Percentiles rank a stretch among this genome's conserved stretches.
Evolutionary conservation across 2,329 filamentous ascomycete species (phyloP).

Genomic region (Sclerotinia spermophila): DNA sequence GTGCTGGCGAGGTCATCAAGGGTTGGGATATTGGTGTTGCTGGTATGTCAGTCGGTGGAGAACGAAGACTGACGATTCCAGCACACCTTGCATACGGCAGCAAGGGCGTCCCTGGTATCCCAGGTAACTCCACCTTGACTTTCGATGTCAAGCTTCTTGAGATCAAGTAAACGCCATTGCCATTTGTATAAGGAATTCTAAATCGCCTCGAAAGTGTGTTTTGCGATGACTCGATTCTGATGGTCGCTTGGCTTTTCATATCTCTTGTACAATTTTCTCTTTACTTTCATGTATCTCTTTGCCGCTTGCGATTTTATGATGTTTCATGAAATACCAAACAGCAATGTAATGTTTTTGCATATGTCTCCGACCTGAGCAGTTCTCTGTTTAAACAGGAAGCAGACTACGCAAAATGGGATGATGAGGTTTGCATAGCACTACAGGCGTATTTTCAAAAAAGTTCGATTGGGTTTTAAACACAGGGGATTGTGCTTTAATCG

Average conservation of each 20-base stretch:
- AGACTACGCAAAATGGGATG: conserved; percentile 35
- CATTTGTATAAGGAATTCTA: not conserved
- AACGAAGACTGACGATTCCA: conserved; percentile 89
- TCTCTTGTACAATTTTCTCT: conserved; percentile 34
- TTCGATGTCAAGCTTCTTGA: conserved; percentile 88
- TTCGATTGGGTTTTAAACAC: conserved; percentile 25
- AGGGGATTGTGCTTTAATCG: conserved; percentile 9
- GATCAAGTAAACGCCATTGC: conserved; percentile 63
- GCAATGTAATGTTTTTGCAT: conserved; percentile 31
- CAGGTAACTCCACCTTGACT: conserved; percentile 81
- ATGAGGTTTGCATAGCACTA: conserved; percentile 36
- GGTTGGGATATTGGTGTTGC: conserved; percentile 94
- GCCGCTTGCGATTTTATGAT: conserved; percentile 15
- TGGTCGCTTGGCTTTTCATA: conserved; percentile 25
- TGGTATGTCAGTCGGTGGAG: conserved; percentile 90
- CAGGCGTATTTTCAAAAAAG: conserved; percentile 37
- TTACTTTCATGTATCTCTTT: conserved; percentile 23
- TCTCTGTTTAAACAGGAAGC: conserved; percentile 30
- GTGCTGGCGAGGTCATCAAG: conserved; percentile 94
- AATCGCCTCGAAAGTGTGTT: conserved; percentile 5
- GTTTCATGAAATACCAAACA: conserved; percentile 1
- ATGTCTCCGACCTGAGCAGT: conserved; percentile 36
- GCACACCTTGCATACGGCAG: conserved; percentile 85
- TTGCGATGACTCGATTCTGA: conserved; percentile 23
- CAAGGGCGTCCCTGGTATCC: conserved; percentile 78